Base-by-base conservation (phyloP, 768 basidiomycete species). In the Rhodosporidiobolus sp. region DNA sequence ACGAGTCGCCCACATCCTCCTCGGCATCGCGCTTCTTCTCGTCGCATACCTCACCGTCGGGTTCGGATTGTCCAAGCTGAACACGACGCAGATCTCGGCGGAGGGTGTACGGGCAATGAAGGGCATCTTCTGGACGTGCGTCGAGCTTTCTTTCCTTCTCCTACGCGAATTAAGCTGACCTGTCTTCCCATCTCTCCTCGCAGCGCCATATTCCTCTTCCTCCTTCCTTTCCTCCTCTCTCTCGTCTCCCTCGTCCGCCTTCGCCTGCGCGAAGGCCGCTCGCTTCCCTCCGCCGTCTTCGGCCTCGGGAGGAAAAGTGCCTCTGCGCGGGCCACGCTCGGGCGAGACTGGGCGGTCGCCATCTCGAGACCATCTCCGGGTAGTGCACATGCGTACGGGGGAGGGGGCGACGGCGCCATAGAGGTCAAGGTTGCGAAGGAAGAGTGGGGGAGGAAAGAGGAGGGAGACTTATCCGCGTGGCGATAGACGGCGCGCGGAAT, bases 201-300 rank as follows among this genome's bases (percentile, higher is more conserved):
- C 24, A n/a, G 48, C 45, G 26, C 19, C 9, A 9, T 63, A 7
- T 14, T n/a, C 32, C 26, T 10, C 9, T 30, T 38, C 20, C 34
- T 53, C 28, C 11, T 17, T 30, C 7, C 38, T 26, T 24, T 28
- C 43, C 30, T 58, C 32, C 65, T 55, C n/a, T 58, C 34, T 48
- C 30, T 66, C 45, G 22, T 22, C 24, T 66, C 65, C 30, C 65
- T 66, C 55, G 32, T 14, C 19, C 46, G 46, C 56, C 56, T 50
- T 4, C 65, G 65, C 28, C 17, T 49, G 2, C 57, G 57, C 20
- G 65, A 66, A 38, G 65, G 65, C 46, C 55, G 65, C 22, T 34
- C 65, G 3, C 20, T 59, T 7, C 52, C 50, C 56, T 17, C 59
- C 30, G 46, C 65, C 28, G 9, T 52, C 20, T 59, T 66, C 48